Evolutionary conservation across 1,284 basidiomycete genomes (phyloP).

Genomic region (Sanghuangporus baumii): DNA sequence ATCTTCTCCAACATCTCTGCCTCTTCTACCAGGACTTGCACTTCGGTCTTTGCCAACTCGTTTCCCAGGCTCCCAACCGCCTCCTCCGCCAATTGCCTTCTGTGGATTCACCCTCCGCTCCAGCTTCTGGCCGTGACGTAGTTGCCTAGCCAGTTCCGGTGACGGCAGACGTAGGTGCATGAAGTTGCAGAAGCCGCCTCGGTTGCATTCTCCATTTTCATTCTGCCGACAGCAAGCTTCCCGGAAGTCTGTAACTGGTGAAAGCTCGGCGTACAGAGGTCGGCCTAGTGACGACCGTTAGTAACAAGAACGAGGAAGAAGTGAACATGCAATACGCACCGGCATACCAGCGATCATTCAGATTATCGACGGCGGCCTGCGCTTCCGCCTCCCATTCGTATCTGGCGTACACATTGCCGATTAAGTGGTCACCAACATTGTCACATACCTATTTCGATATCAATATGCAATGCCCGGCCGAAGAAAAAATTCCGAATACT

Average conservation of each 20-base stretch:
- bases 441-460: constrained; percentile 75
- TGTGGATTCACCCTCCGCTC: constrained; percentile 72
- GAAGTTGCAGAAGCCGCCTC: constrained; percentile 98
- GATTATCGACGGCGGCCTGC: constrained; percentile 84
- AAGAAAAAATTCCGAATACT: constrained; percentile 27
- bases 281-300: constrained; percentile 50
- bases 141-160: constrained; percentile 70
- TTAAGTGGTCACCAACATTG: constrained; percentile 98
- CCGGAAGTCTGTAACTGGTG: constrained; percentile 97
- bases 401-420: constrained; percentile 97
- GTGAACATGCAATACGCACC: constrained; percentile 44
- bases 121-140: constrained; percentile 78
- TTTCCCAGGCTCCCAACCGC: constrained; percentile 75
- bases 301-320: not conserved
- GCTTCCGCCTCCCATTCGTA: constrained; percentile 99
- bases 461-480: not conserved
- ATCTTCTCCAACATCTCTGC: constrained; percentile 64
- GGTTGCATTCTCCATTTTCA: constrained; percentile 94
- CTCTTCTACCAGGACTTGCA: constrained; percentile 60
- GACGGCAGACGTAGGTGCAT: constrained; percentile 93
- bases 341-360: constrained; percentile 98
- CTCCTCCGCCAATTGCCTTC: constrained; percentile 56
- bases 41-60: constrained; percentile 59
- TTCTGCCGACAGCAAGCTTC: constrained; percentile 99
- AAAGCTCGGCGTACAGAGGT: constrained; percentile 97